A percentile compares a stretch with the other conserved stretches of the same genome.
Evolutionary conservation across 2,329 filamentous ascomycete genomes (phyloP).

Genomic region (Rhexocercosporidium sp.): DNA sequence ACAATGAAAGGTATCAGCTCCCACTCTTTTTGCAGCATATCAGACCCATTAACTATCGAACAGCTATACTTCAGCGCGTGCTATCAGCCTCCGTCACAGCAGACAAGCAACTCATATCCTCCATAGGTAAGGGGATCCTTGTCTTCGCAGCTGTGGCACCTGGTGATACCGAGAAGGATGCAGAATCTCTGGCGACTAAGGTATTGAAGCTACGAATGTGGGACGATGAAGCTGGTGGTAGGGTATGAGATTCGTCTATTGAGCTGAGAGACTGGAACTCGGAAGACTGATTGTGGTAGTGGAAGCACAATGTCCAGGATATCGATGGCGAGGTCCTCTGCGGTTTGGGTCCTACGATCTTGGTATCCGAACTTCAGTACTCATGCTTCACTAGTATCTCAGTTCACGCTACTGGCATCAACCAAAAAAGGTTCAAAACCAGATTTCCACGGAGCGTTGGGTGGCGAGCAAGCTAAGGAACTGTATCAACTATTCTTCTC

Average conservation of each 20-base stretch:
- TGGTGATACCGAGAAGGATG: slow-evolving; percentile 88
- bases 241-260: slow-evolving; percentile 30
- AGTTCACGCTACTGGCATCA: slow-evolving; percentile 91
- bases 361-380: neutral
- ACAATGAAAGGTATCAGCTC: slow-evolving; percentile 25
- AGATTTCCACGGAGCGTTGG: slow-evolving; percentile 88
- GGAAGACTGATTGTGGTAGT: slow-evolving; percentile 55
- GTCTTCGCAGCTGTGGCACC: slow-evolving; percentile 92
- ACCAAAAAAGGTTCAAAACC: slow-evolving; percentile 97
- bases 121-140: slow-evolving; percentile 86
- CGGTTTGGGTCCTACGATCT: slow-evolving; percentile 56
- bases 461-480: slow-evolving; percentile 75
- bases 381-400: slow-evolving; percentile 70
- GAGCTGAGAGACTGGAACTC: neutral
- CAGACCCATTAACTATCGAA: slow-evolving; percentile 28
- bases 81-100: slow-evolving; percentile 95
- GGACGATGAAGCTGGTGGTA: slow-evolving; percentile 52
- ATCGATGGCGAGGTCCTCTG: slow-evolving; percentile 93
- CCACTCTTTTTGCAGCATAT: neutral
- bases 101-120: slow-evolving; percentile 86
- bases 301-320: slow-evolving; percentile 89
- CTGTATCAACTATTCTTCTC: slow-evolving; percentile 85
- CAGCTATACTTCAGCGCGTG: slow-evolving; percentile 91
- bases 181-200: slow-evolving; percentile 81
- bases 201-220: slow-evolving; percentile 90